These are phyloP conservation scores for Penicillium sp. DNA, from an alignment of 2,329 filamentous ascomycete species.

Conservation along the genomic window DNA sequence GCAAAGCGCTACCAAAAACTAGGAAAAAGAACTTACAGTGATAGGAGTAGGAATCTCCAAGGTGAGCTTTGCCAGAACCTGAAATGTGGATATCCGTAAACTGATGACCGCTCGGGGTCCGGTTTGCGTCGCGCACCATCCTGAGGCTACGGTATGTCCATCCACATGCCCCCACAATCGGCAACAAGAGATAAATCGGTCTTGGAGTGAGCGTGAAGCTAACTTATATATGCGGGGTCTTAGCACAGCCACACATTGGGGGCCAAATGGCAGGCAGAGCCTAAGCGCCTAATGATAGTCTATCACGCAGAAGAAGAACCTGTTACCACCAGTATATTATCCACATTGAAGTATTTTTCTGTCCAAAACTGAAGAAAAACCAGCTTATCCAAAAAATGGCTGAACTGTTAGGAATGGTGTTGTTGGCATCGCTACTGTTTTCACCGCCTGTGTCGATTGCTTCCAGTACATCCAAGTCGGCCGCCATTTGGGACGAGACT, in stretches of 20 bases:
- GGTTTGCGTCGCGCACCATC: neutral
- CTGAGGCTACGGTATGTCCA: neutral
- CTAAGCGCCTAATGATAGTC: no score
- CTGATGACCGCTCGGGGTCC: neutral
- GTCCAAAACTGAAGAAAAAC: no score
- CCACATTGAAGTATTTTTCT: no score
- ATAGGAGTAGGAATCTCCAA: neutral
- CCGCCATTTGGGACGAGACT: constrained; percentile 1
- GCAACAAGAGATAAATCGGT: no score
- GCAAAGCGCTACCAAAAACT: neutral
- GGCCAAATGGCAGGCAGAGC: no score
- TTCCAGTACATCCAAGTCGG: neutral
- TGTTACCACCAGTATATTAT: no score
- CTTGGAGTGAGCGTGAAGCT: no score
- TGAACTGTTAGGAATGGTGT: neutral
- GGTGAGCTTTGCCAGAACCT: neutral
- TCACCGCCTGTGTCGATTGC: neutral
- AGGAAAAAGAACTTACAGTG: neutral
- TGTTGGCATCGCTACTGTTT: neutral
- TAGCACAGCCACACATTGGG: no score
- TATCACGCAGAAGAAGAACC: no score
- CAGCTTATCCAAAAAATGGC: neutral
- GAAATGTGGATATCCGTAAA: neutral
- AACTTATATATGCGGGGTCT: no score
- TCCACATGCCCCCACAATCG: no score